Conservation (phyloP, 345 rosid genomes). For the Citrus sinensis region DNA sequence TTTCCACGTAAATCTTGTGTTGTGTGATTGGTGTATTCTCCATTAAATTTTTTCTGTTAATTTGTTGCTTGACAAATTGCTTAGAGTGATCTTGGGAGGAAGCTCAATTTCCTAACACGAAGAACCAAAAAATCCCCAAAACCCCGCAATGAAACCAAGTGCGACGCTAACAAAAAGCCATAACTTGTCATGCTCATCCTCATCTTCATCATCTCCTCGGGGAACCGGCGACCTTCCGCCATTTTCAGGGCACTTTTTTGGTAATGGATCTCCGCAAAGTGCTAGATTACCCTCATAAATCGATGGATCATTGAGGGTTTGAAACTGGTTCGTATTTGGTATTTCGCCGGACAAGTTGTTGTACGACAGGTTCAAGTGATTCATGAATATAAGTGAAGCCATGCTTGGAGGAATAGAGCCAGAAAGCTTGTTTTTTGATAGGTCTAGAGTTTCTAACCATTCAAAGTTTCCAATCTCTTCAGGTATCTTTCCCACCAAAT, state of each 20-base stretch:
- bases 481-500: slow-evolving; percentile 19
- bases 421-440: slow-evolving; percentile 23
- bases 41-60: too few species aligned
- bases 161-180: slow-evolving; percentile 22
- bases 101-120: too few species aligned
- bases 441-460: slow-evolving; percentile 25
- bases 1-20: too few species aligned
- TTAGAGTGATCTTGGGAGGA: too few species aligned
- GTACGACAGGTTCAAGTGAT: slow-evolving; percentile 23
- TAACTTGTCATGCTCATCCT: neutral
- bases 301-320: slow-evolving; percentile 10
- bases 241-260: neutral
- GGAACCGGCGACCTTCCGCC: too few species aligned
- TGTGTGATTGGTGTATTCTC: too few species aligned
- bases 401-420: slow-evolving; percentile 21
- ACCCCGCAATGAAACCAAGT: slow-evolving; percentile 25
- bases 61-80: too few species aligned
- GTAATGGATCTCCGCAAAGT: slow-evolving; percentile 26
- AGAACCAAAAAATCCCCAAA: slow-evolving; percentile 17
- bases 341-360: slow-evolving; percentile 24
- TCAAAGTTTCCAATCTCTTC: slow-evolving; percentile 10
- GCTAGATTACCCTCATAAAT: slow-evolving; percentile 13
- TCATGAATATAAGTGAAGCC: too few species aligned
- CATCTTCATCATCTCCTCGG: neutral
- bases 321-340: slow-evolving; percentile 15